Conservation (phyloP, 768 basidiomycete species). For the Termitomyces sp. region DNA sequence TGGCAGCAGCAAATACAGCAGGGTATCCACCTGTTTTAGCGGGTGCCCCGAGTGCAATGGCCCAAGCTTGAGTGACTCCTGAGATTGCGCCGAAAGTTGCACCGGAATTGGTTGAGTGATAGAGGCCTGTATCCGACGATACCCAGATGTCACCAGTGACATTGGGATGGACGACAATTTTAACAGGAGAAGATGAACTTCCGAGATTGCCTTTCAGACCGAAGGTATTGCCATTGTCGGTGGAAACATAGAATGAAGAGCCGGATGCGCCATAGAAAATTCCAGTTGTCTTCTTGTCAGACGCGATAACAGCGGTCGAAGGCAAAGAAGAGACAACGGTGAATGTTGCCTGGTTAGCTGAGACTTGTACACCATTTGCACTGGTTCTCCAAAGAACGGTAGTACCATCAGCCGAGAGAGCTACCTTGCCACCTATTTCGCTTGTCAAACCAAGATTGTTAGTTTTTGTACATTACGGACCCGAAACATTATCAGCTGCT, state of each 20-base stretch:
- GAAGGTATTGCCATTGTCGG: constrained; percentile 52
- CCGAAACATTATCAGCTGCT: constrained; percentile 41
- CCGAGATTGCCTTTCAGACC: constrained; percentile 36
- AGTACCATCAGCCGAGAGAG: constrained; percentile 48
- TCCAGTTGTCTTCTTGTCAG: constrained; percentile 53
- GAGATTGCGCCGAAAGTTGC: constrained; percentile 41
- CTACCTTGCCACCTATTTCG: constrained; percentile 31
- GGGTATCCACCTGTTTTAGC: constrained; percentile 42
- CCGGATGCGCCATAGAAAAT: constrained; percentile 58
- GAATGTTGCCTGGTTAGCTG: constrained; percentile 45
- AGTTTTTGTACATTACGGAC: constrained; percentile 10
- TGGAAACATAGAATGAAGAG: constrained; percentile 55
- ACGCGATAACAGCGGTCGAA: constrained; percentile 48
- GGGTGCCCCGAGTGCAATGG: constrained; percentile 53
- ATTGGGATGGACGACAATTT: constrained; percentile 49
- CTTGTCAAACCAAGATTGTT: neutral
- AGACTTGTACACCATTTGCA: constrained; percentile 45
- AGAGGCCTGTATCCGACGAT: constrained; percentile 50
- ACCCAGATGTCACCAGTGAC: constrained; percentile 62
- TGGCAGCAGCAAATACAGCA: constrained; percentile 50
- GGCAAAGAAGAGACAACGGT: constrained; percentile 46
- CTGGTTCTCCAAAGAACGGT: constrained; percentile 54
- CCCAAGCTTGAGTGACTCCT: constrained; percentile 48
- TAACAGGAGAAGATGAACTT: constrained; percentile 41
- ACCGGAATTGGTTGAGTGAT: constrained; percentile 52